phyloP scores from a whole-genome alignment of 768 basidiomycete species.

The Suillus subalutaceus region DNA sequence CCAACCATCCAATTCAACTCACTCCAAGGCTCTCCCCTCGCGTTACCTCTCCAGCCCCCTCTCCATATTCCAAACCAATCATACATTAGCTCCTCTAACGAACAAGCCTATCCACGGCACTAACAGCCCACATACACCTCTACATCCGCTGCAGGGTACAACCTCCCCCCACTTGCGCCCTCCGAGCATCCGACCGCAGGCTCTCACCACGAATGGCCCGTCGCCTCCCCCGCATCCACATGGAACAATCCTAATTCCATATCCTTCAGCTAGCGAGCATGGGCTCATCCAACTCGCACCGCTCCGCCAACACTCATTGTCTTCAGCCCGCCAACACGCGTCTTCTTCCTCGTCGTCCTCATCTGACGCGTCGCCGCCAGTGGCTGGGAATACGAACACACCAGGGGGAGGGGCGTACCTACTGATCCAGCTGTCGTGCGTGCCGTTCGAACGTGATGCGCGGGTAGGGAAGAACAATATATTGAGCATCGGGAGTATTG shows the following conservation, averaged over 20 bases:
- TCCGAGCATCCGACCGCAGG: conserved; percentile 17
- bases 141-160: conserved; percentile 6
- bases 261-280: conserved; percentile 23
- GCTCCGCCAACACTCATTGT: conserved; percentile 24
- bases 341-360: conserved; percentile 31
- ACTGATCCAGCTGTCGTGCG: conserved; percentile 33
- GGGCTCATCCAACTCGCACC: conserved; percentile 41
- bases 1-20: not conserved
- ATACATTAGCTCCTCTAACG: not conserved
- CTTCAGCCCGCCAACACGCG: conserved; percentile 10
- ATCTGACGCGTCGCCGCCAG: conserved; percentile 29
- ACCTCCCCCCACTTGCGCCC: conserved; percentile 10
- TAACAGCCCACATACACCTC: not conserved
- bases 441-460: conserved; percentile 35
- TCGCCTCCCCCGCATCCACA: not conserved
- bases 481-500: conserved; percentile 72
- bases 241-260: conserved; percentile 5
- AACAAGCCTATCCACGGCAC: conserved; percentile 1
- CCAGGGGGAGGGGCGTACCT: conserved; percentile 20
- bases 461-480: conserved; percentile 57
- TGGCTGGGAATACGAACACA: conserved; percentile 7
- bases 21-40: not conserved
- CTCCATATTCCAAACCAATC: not conserved
- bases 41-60: not conserved
- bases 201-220: conserved; percentile 15